Percentiles rank a stretch among this genome's conserved stretches.
phyloP scores from a whole-genome alignment of 805 yeast genomes.

The Lipomyces orientalis region DNA sequence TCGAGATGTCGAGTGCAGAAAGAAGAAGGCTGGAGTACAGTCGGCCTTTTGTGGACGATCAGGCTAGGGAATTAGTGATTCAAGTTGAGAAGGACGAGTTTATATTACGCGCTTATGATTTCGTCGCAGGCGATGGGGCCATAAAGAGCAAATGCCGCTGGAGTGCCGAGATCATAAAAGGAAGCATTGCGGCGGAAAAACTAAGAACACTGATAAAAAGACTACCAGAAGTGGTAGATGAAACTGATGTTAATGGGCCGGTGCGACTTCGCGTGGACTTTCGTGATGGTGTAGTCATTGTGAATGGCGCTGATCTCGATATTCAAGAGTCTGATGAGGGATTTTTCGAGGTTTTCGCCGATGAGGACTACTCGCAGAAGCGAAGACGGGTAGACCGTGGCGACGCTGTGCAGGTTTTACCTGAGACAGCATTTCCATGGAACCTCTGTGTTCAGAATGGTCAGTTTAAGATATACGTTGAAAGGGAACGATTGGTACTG shows the following conservation, averaged over 20 bases:
- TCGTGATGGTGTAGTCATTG: slow-evolving; percentile 7
- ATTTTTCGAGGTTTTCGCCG: slow-evolving; percentile 10
- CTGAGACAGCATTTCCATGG: neutral
- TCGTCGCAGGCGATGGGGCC: neutral
- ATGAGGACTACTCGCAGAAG: neutral
- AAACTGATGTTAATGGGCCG: neutral
- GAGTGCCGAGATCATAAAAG: slow-evolving; percentile 19
- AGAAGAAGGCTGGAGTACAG: slow-evolving; percentile 22
- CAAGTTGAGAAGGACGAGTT: slow-evolving; percentile 20
- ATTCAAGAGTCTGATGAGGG: slow-evolving; percentile 17
- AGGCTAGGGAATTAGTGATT: slow-evolving; percentile 22
- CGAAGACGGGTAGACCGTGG: neutral
- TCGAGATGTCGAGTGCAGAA: neutral
- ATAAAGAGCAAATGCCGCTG: slow-evolving; percentile 18
- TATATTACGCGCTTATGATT: slow-evolving; percentile 21
- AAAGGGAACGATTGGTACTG: slow-evolving; percentile 9
- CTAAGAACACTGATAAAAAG: slow-evolving; percentile 13
- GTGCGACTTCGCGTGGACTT: slow-evolving; percentile 18
- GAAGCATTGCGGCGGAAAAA: slow-evolving; percentile 14
- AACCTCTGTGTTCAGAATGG: slow-evolving; percentile 17
- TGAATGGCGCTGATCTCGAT: slow-evolving; percentile 16
- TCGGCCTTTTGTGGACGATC: slow-evolving; percentile 34
- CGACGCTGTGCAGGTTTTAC: neutral
- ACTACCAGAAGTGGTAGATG: neutral
- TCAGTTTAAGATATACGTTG: slow-evolving; percentile 18